phyloP scores from a whole-genome alignment of 2,329 filamentous ascomycete genomes.

The Dendrostoma leiphaemia region DNA sequence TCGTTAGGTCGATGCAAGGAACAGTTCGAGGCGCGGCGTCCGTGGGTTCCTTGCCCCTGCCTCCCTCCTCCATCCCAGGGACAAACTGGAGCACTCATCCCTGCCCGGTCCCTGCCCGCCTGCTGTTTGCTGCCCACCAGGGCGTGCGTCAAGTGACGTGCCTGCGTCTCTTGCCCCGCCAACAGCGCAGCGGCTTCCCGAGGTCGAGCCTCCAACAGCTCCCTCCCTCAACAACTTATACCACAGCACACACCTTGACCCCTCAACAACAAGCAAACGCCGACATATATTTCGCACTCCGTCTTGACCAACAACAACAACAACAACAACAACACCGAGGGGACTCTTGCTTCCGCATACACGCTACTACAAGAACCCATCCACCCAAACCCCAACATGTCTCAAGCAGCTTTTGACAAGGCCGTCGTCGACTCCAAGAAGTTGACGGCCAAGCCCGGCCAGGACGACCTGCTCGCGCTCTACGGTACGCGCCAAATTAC shows the following conservation, averaged over 20 bases:
- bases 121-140: neutral
- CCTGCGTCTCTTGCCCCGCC: neutral
- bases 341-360: no score
- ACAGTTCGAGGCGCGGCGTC: neutral
- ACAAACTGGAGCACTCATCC: no score
- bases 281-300: slow-evolving; percentile 38
- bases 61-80: no score
- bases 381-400: slow-evolving; percentile 34
- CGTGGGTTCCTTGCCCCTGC: no score
- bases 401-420: slow-evolving; percentile 47
- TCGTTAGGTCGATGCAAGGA: no score
- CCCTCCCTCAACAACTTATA: neutral
- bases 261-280: neutral
- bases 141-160: neutral
- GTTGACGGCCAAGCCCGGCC: slow-evolving; percentile 62
- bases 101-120: neutral
- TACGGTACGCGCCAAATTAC: slow-evolving; percentile 46
- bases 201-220: neutral
- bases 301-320: no score
- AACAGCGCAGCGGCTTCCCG: neutral
- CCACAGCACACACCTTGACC: neutral
- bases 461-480: slow-evolving; percentile 63
- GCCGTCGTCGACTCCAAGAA: slow-evolving; percentile 65
- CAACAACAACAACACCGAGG: neutral
- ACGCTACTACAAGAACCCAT: no score